Evolutionary conservation across 2,329 filamentous ascomycete species (phyloP), one percentile per base, ranked within the genome.

Genomic region (Calonectria pteridis): DNA sequence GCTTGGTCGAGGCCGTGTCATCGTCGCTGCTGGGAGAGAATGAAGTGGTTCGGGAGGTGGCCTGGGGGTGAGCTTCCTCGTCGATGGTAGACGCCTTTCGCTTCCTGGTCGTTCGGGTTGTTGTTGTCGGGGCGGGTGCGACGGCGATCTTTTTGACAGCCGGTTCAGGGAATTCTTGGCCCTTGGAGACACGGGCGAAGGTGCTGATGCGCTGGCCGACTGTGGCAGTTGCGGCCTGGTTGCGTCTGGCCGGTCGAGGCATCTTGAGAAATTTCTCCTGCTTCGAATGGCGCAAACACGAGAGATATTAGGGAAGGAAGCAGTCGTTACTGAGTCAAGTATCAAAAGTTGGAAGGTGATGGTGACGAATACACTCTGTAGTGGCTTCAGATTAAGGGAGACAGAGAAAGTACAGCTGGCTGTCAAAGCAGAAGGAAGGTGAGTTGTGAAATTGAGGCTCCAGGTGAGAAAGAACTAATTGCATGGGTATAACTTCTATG

Each of bases 151-250:
- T 85, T 76, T 87, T 86, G 40, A 79, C 53, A 11, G 83, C 77
- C n/a, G 71, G 50, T 53, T 81, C 80, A 20, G 74, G 72, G 26
- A 79, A 75, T 23, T 74, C 70, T 26, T 82, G 77, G 28, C 79
- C 78, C 81, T 90, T 90, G 40, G 88, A 89, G 62, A 89, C 81
- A 67, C 87, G 88, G 58, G 85, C 78, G 78, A 89, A 90, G 78
- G 76, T 84, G 82, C 80, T 83, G 69, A 90, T 89, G 75, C 81
- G 73, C 29, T 81, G 81, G 46, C 67, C 74, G 18, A 68, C 40
- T 33, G 77, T 55, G 37, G 73, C 74, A 69, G 77, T 73, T 35
- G 58, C 69, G 59, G 72, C 75, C 50, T 82, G 76, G 26, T 75
- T 77, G 71, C 79, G 76, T 75, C 76, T 80, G 69, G 77, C 69